Conservation (phyloP, 148 eudicot genomes). For the Hydrangea macrophylla region DNA sequence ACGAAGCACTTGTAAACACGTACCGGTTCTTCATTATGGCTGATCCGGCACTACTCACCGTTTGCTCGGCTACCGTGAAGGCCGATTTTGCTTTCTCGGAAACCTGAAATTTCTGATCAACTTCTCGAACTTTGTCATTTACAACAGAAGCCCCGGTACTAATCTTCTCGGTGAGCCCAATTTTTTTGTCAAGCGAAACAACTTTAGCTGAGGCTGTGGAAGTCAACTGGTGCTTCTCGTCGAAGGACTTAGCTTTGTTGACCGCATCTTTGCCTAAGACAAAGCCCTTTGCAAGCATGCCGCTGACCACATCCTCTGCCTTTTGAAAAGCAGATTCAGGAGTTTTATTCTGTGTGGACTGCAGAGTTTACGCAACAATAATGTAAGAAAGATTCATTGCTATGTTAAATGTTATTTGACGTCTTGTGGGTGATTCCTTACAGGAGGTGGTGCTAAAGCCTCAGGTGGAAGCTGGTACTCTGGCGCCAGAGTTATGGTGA, state of each 20-base stretch:
- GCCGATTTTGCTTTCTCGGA: slow-evolving; percentile 91
- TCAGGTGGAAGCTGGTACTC: slow-evolving; percentile 78
- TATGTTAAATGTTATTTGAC: not conserved
- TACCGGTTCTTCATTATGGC: slow-evolving; percentile 94
- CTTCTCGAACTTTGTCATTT: slow-evolving; percentile 78
- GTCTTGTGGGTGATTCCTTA: slow-evolving; percentile 33
- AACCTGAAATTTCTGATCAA: slow-evolving; percentile 84
- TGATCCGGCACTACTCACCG: slow-evolving; percentile 76
- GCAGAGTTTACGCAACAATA: slow-evolving; percentile 15
- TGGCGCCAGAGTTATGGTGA: slow-evolving; percentile 58
- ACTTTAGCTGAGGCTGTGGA: slow-evolving; percentile 83
- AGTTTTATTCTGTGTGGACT: slow-evolving; percentile 39
- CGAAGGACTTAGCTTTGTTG: slow-evolving; percentile 83
- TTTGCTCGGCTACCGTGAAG: slow-evolving; percentile 69
- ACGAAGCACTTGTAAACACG: slow-evolving; percentile 67
- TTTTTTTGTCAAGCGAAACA: slow-evolving; percentile 75
- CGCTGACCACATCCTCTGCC: slow-evolving; percentile 91
- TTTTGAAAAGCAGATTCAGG: slow-evolving; percentile 69
- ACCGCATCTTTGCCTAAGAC: slow-evolving; percentile 93
- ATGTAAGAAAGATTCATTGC: slow-evolving; percentile 2
- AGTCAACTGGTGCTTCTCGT: slow-evolving; percentile 77
- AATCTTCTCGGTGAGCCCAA: slow-evolving; percentile 83
- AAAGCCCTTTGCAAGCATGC: slow-evolving; percentile 93
- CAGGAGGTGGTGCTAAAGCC: slow-evolving; percentile 55
- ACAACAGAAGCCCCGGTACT: slow-evolving; percentile 77